Conservation (phyloP, 805 yeast species). For the Metschnikowia sp. region DNA sequence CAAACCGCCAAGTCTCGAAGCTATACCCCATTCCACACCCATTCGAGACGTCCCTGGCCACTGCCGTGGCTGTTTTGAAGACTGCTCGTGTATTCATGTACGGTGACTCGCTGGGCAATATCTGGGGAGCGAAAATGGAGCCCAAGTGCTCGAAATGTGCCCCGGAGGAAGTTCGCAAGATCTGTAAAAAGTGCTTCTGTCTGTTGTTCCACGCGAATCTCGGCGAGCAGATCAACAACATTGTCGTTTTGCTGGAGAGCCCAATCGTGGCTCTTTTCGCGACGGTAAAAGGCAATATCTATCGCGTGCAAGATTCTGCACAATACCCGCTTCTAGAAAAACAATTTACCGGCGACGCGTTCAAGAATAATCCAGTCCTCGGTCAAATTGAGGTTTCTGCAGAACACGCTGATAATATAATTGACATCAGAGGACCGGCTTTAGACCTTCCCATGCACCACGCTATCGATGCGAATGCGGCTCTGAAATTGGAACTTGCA, state of each 20-base stretch:
- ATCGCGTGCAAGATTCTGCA: conserved; percentile 3
- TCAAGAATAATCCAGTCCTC: no score
- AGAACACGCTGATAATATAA: neutral
- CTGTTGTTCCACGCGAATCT: conserved; percentile 21
- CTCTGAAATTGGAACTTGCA: neutral
- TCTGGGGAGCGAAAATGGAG: conserved; percentile 8
- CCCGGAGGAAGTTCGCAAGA: neutral
- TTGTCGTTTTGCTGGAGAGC: conserved; percentile 11
- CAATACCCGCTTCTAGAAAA: neutral
- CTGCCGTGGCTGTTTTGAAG: conserved; percentile 13
- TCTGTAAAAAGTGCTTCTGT: conserved; percentile 1
- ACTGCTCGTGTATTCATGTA: conserved; percentile 8
- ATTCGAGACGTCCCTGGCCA: conserved; percentile 11
- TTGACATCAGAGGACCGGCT: neutral
- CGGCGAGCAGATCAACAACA: conserved; percentile 28
- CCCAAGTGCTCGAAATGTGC: neutral
- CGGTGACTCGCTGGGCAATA: conserved; percentile 33
- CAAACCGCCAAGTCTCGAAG: neutral
- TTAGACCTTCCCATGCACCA: neutral
- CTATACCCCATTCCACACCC: neutral
- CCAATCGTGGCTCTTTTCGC: conserved; percentile 12
- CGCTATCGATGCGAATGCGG: neutral
- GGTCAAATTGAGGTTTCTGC: no score
- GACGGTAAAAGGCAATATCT: conserved; percentile 14
- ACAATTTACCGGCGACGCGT: neutral